A percentile compares a stretch with the other conserved stretches of the same genome.
phyloP scores from a whole-genome alignment of 495 filamentous ascomycete genomes.

The Talaromyces liani region DNA sequence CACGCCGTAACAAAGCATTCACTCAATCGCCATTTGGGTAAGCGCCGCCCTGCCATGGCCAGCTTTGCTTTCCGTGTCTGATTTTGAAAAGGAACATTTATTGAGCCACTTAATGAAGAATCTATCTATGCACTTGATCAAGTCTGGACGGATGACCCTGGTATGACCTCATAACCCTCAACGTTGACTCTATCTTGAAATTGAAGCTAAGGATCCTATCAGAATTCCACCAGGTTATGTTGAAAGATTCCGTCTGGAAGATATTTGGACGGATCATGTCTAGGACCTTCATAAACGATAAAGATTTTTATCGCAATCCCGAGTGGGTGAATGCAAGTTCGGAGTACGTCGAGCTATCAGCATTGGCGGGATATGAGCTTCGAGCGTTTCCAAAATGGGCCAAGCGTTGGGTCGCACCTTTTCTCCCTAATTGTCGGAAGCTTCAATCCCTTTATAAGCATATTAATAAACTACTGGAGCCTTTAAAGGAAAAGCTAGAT shows the following conservation, averaged over 20 bases:
- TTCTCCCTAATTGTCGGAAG: conserved; percentile 1
- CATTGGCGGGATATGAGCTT: background rate
- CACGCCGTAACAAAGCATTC: background rate
- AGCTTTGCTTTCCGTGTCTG: background rate
- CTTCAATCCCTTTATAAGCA: background rate
- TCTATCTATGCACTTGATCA: background rate
- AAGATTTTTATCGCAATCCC: background rate
- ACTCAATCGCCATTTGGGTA: background rate
- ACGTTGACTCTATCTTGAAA: background rate
- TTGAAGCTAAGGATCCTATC: background rate
- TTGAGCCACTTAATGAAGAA: background rate
- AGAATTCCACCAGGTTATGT: background rate
- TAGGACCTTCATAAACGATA: background rate
- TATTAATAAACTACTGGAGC: background rate
- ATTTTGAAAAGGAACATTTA: background rate
- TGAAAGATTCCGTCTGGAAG: conserved; percentile 1
- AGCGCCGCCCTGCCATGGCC: background rate
- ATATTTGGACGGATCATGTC: background rate
- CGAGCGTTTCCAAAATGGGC: background rate
- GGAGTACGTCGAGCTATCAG: background rate
- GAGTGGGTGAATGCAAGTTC: background rate
- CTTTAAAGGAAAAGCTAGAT: conserved; percentile 5
- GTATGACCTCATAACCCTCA: background rate
- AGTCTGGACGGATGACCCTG: background rate
- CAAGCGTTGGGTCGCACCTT: background rate